Percentiles rank a stretch among this genome's conserved stretches.
Evolutionary conservation across 2,329 filamentous ascomycete species (phyloP).

Genomic region (Cucurbitaria berberidis): DNA sequence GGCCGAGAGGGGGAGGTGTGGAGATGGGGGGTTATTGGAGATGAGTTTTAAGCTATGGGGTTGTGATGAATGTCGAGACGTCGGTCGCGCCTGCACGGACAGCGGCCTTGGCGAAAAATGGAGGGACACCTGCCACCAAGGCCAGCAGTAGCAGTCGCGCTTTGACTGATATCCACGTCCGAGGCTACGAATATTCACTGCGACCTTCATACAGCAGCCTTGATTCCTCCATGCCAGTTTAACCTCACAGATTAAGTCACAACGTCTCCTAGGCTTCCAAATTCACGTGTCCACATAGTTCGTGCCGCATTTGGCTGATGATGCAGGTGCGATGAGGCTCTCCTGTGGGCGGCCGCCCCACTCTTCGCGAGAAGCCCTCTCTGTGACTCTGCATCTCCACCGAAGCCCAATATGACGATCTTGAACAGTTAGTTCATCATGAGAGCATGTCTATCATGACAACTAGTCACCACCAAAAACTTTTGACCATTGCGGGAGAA

Average conservation of each 20-base stretch:
- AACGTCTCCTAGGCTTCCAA: neutral
- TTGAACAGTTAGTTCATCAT: neutral
- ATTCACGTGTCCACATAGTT: neutral
- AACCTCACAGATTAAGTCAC: neutral
- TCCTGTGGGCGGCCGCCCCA: conserved; percentile 5
- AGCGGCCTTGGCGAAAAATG: conserved; percentile 1
- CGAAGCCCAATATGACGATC: neutral
- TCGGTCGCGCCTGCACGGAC: conserved; percentile 7
- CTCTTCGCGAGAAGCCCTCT: neutral
- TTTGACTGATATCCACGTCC: too few species aligned
- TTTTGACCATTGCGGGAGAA: too few species aligned
- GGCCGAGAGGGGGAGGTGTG: conserved; percentile 25
- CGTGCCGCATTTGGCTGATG: conserved; percentile 9
- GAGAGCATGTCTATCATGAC: too few species aligned
- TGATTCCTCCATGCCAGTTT: neutral
- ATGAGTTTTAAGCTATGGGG: conserved; percentile 25
- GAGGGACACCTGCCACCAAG: conserved; percentile 5
- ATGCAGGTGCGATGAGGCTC: conserved; percentile 7
- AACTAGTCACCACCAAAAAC: too few species aligned
- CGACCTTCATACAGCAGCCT: neutral
- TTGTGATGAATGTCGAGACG: conserved; percentile 22
- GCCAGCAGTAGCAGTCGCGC: conserved; percentile 5
- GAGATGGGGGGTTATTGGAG: conserved; percentile 24
- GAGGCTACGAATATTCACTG: too few species aligned
- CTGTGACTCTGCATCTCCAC: neutral